A percentile compares a stretch with the other conserved stretches of the same genome.
phyloP scores from a whole-genome alignment of 768 basidiomycete species.

The Postia placenta region DNA sequence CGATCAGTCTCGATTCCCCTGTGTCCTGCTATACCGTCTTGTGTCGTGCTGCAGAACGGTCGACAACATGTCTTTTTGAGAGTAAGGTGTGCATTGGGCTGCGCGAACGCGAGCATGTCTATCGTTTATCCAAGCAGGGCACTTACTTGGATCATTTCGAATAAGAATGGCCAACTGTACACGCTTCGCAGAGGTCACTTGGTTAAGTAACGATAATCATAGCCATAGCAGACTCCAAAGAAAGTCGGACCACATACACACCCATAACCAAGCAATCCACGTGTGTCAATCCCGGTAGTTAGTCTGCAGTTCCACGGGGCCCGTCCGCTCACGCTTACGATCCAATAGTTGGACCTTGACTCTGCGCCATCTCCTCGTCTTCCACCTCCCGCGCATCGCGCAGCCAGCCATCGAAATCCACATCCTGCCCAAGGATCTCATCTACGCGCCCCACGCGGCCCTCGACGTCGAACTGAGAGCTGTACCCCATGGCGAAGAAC shows the following conservation, averaged over 20 bases:
- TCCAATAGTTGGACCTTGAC: too few species aligned
- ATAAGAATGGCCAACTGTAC: too few species aligned
- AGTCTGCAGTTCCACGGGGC: not conserved
- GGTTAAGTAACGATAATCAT: not conserved
- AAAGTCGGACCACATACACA: not conserved
- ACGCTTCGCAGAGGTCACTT: too few species aligned
- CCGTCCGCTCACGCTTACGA: not conserved
- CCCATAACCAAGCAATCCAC: not conserved
- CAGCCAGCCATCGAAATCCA: conserved; percentile 52
- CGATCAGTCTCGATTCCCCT: too few species aligned
- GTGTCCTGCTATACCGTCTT: too few species aligned
- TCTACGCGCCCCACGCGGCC: conserved; percentile 46
- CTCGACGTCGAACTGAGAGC: conserved; percentile 55
- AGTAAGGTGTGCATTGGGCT: too few species aligned
- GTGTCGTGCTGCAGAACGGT: too few species aligned
- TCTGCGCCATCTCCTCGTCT: conserved; percentile 8
- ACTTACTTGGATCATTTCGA: too few species aligned
- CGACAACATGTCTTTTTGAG: too few species aligned
- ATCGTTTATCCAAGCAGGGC: too few species aligned
- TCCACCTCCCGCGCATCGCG: conserved; percentile 33
- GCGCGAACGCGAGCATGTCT: too few species aligned
- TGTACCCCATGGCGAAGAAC: conserved; percentile 38
- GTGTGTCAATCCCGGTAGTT: not conserved
- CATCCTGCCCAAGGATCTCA: conserved; percentile 50
- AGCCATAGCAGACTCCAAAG: not conserved